These are phyloP conservation scores for Pythium aristosporum DNA, from an alignment of 352 stramenopile species.

Conservation along the genomic window DNA sequence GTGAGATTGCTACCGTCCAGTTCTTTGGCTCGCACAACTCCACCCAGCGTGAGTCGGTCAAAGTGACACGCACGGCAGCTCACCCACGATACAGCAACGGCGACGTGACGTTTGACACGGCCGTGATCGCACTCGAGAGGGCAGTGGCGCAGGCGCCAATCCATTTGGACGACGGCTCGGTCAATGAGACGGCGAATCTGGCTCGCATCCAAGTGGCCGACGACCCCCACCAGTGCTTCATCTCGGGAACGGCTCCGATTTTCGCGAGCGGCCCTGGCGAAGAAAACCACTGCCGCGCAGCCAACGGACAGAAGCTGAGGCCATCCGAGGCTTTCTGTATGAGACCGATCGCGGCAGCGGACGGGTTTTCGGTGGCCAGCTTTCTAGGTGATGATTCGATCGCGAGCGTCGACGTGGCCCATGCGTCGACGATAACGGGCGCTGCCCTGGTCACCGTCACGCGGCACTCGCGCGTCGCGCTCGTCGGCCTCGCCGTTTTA, in stretches of 20 bases:
- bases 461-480: slow-evolving; percentile 2
- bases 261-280: neutral
- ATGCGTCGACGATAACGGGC: neutral
- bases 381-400: slow-evolving; percentile 14
- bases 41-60: neutral
- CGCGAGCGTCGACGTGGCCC: neutral
- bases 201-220: slow-evolving; percentile 15
- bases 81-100: slow-evolving; percentile 15
- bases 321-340: slow-evolving; percentile 1
- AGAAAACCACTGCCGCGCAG: neutral
- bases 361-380: neutral
- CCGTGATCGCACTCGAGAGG: slow-evolving; percentile 7
- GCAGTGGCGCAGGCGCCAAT: slow-evolving; percentile 8
- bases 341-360: neutral
- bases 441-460: slow-evolving; percentile 14
- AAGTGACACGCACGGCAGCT: slow-evolving; percentile 1
- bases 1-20: neutral
- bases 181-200: slow-evolving; percentile 4
- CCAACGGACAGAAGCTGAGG: slow-evolving; percentile 2
- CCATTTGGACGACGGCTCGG: slow-evolving; percentile 19
- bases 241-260: neutral
- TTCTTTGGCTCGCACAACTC: slow-evolving; percentile 1
- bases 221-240: slow-evolving; percentile 4
- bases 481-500: slow-evolving; percentile 19
- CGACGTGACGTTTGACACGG: slow-evolving; percentile 18